phyloP scores from a whole-genome alignment of 371 early-diverging fungal species.

The Mucor sp. region DNA sequence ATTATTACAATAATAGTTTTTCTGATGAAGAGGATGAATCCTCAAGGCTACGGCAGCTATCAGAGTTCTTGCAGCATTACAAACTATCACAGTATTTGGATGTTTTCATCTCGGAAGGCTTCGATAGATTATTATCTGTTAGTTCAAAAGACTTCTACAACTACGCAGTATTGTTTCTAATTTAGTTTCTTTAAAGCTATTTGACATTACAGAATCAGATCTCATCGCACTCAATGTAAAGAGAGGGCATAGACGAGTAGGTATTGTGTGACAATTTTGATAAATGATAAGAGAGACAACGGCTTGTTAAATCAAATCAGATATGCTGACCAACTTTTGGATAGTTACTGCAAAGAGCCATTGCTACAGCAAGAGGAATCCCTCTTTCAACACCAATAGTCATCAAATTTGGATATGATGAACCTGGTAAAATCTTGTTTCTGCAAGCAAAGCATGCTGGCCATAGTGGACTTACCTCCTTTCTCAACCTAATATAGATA shows the following conservation, averaged over 20 bases:
- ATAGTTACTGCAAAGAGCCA: conserved; percentile 47
- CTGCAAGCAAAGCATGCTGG: not conserved
- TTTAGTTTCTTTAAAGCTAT: conserved; percentile 25
- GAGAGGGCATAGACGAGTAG: conserved; percentile 56
- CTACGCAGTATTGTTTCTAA: not conserved
- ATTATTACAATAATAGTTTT: not conserved
- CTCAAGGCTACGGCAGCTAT: conserved; percentile 16
- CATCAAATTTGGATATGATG: conserved; percentile 17
- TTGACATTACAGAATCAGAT: conserved; percentile 52
- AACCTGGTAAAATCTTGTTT: conserved; percentile 10
- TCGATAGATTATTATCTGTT: conserved; percentile 31
- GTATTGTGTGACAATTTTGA: conserved; percentile 20
- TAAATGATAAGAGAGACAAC: not conserved
- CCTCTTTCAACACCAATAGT: conserved; percentile 29
- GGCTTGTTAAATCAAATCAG: not conserved
- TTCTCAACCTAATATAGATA: not conserved
- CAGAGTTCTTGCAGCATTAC: conserved; percentile 25
- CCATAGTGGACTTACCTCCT: not conserved
- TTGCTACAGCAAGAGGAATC: conserved; percentile 38
- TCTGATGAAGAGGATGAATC: not conserved
- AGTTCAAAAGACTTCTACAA: not conserved
- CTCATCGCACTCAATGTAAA: conserved; percentile 46
- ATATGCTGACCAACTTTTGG: not conserved
- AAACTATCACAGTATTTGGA: conserved; percentile 31
- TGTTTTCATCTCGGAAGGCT: conserved; percentile 40